Base-by-base conservation (phyloP, 805 yeast species). In the Hanseniaspora meyeri region DNA sequence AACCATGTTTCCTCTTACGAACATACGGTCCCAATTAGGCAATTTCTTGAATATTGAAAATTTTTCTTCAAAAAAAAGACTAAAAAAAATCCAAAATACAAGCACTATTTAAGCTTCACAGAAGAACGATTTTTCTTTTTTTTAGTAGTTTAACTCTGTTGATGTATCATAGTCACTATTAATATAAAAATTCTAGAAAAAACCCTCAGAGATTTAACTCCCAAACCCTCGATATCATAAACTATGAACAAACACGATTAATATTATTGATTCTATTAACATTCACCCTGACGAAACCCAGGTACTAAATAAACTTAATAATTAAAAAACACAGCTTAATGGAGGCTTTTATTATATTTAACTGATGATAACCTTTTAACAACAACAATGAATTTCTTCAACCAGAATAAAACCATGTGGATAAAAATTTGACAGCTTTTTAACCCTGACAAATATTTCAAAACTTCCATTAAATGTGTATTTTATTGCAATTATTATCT, bases 361-460 rank as follows among this genome's bases (percentile, higher is more conserved):
- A 46, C 48, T 56, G 58, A 56, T 56, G 58, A 56, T 45, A 50
- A 43, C 55, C 49, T n/a, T 45, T 49, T 39, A 36, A 55, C 49
- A 56, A 56, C 58, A 56, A 56, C 57, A 48, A 48, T 46, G 58
- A 56, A 56, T 56, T 56, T 56, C 58, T 56, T 56, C 58, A 51
- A 50, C 58, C 52, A 50, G 52, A 56, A 37, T 37, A 48, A 55
- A 42, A 47, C 37, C 29, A 46, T 50, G 55, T 43, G 49, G 55
- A 50, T 50, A 56, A 43, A 55, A 56, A 43, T 55, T 56, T 56
- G 58, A 56, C 58, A 56, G 58, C 58, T 56, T 56, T 56, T 56
- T 56, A 56, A 56, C 58, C 55, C 58, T 56, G 58, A 56, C 17
- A 19, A 29, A 45, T 45, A 43, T 20, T 14, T 16, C 17, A 29